These are phyloP conservation scores for Capniomyces stellatus DNA, from an alignment of 371 early-diverging fungal genomes.

Conservation along the genomic window DNA sequence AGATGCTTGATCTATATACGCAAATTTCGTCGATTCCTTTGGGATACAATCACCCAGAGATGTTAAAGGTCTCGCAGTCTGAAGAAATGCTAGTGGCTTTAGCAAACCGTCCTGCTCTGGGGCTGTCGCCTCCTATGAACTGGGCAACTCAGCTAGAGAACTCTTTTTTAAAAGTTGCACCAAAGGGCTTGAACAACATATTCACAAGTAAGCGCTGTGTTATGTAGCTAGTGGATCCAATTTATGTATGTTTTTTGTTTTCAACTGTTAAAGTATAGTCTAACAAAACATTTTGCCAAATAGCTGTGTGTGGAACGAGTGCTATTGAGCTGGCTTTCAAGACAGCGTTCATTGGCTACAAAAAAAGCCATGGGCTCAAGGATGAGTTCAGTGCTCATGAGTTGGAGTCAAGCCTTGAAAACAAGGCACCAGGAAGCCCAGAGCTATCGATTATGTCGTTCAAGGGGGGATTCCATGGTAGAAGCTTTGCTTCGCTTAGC, in stretches of 20 bases:
- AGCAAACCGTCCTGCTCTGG: slow-evolving; percentile 48
- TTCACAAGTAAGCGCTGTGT: slow-evolving; percentile 29
- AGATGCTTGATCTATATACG: slow-evolving; percentile 43
- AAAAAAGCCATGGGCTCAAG: slow-evolving; percentile 32
- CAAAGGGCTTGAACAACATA: slow-evolving; percentile 46
- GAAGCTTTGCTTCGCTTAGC: slow-evolving; percentile 50
- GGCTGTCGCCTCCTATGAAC: slow-evolving; percentile 41
- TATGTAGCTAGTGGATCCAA: no score
- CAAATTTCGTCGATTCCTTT: slow-evolving; percentile 63
- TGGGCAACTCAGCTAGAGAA: slow-evolving; percentile 43
- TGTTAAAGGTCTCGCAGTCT: slow-evolving; percentile 34
- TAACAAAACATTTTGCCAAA: no score
- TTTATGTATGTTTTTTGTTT: neutral
- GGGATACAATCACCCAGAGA: slow-evolving; percentile 49
- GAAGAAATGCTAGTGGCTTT: slow-evolving; percentile 36
- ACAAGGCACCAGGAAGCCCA: slow-evolving; percentile 48
- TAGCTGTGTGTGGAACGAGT: slow-evolving; percentile 52
- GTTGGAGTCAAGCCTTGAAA: slow-evolving; percentile 40
- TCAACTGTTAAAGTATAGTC: no score
- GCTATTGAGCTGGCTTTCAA: slow-evolving; percentile 63
- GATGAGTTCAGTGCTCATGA: slow-evolving; percentile 29
- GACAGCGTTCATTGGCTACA: slow-evolving; percentile 56
- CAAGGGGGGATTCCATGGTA: slow-evolving; percentile 46
- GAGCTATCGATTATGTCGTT: slow-evolving; percentile 50
- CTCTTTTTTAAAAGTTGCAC: slow-evolving; percentile 47